Base-by-base conservation (phyloP, 352 stramenopile genomes). In the Pythium monospermum region DNA sequence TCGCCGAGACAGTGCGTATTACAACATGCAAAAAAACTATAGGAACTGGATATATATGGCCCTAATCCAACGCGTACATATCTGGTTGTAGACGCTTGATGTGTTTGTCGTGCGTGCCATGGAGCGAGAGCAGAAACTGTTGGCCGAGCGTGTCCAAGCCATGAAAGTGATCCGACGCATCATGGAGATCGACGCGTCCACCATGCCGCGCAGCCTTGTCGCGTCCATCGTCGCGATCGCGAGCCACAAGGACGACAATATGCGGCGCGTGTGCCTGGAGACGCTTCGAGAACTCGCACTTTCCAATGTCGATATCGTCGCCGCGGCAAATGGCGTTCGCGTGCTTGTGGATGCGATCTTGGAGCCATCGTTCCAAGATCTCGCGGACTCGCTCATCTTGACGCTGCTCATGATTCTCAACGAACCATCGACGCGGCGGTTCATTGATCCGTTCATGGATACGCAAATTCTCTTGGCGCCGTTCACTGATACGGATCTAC, bases 241-340 rank as follows among this genome's bases (percentile, higher is more conserved):
- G 13, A 82, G 77, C 27, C 83, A 95, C 60, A 92, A 93, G 48
- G 86, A 96, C 51, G 86, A 96, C 61, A 94, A 93, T 49, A 71
- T 96, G 69, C 79, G 86, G 0, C 81, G 82, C 28, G 80, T 96
- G 36, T 91, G 77, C 40, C 64, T 96, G 15, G 86, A 96, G 53
- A 94, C 86, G 8, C 55, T 96, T 23, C 79, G 86, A 0, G 83
- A 95, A 30, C 49, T 95, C 13, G 77, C 85, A 12, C 68, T 96
- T 15, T 54, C 79, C 46, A 92, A 95, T 40, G 66, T 91, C 15
- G 75, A 83, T 44, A 62, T 94, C n/a, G 80, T 96, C 19, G 80
- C 85, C 0, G 78, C 91, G 27, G 81, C 81, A 10, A 94, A 93
- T 39, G 86, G 86, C 45, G 73, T 86, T 26, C 87, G 87, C 45